These are phyloP conservation scores for Solanum hybrid DNA, from an alignment of 305 asterid species.

Conservation along the genomic window DNA sequence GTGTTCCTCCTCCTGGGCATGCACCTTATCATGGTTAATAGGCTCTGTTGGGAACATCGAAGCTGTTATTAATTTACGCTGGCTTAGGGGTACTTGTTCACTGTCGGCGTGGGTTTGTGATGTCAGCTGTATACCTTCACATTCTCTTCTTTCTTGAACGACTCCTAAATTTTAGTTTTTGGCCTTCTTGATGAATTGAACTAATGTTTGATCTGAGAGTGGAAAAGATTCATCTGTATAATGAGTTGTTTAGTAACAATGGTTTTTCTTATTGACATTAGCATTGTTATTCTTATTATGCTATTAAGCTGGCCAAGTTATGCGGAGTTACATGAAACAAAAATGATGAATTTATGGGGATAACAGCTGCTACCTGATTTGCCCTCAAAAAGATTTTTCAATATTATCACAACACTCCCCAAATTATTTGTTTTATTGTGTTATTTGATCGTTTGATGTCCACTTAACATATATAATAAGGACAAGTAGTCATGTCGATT, in stretches of 20 bases:
- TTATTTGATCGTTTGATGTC: not conserved
- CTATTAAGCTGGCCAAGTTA: not conserved
- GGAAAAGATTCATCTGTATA: not conserved
- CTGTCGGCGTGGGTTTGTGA: not conserved
- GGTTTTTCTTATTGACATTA: not conserved
- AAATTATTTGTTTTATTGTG: not conserved
- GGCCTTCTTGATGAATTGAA: not conserved
- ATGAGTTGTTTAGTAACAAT: not conserved
- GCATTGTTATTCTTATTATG: not conserved
- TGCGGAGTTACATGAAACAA: not conserved
- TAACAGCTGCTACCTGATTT: not conserved
- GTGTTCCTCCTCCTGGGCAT: slow-evolving; percentile 24
- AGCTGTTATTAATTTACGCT: not conserved
- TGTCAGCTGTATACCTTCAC: not conserved
- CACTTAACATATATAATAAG: not conserved
- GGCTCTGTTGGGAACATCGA: not conserved
- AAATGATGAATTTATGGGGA: not conserved
- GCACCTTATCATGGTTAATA: slow-evolving; percentile 31
- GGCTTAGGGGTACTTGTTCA: not conserved
- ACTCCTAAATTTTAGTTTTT: not conserved
- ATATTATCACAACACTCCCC: not conserved
- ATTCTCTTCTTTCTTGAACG: not conserved
- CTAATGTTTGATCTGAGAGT: not conserved
- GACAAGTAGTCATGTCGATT: not conserved
- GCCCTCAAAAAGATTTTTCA: not conserved